These are phyloP conservation scores for Lagerstroemia speciosa DNA, from an alignment of 345 rosid species.

Conservation along the genomic window DNA sequence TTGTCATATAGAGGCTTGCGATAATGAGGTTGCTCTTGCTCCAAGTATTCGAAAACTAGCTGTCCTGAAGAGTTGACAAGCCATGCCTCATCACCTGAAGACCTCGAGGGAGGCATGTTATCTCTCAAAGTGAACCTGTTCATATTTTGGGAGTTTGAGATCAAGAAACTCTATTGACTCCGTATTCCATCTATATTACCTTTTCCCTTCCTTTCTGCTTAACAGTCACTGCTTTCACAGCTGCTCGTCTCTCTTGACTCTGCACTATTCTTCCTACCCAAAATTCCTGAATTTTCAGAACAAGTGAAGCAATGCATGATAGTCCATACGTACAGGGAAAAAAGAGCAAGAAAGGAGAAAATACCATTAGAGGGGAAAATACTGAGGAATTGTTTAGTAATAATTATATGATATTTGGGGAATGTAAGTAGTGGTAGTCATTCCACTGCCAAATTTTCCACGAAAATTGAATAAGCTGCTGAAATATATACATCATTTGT, in stretches of 20 bases:
- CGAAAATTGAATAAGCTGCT: too few relatives aligned
- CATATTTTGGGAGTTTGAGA: slow-evolving; percentile 23
- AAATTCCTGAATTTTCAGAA: slow-evolving; percentile 13
- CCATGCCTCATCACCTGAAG: slow-evolving; percentile 31
- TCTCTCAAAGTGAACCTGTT: slow-evolving; percentile 24
- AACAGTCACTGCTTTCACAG: slow-evolving; percentile 25
- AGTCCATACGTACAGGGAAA: background rate
- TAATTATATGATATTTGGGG: background rate
- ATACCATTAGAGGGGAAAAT: background rate
- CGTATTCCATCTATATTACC: slow-evolving; percentile 17
- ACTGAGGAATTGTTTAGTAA: background rate
- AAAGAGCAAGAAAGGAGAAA: background rate
- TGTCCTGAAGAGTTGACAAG: slow-evolving; percentile 19
- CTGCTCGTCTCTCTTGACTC: slow-evolving; percentile 33
- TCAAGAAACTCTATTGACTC: slow-evolving; percentile 19
- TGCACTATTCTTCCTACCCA: slow-evolving; percentile 31
- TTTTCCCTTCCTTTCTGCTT: slow-evolving; percentile 20
- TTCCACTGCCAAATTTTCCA: too few relatives aligned
- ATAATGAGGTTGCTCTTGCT: slow-evolving; percentile 45
- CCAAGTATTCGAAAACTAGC: slow-evolving; percentile 44
- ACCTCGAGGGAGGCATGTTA: slow-evolving; percentile 16
- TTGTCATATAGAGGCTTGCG: slow-evolving; percentile 49
- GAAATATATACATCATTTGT: background rate
- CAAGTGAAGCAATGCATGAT: background rate
- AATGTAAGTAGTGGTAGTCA: background rate